Conservation (phyloP, 164 flowering plant species). For the Houttuynia cordata region DNA sequence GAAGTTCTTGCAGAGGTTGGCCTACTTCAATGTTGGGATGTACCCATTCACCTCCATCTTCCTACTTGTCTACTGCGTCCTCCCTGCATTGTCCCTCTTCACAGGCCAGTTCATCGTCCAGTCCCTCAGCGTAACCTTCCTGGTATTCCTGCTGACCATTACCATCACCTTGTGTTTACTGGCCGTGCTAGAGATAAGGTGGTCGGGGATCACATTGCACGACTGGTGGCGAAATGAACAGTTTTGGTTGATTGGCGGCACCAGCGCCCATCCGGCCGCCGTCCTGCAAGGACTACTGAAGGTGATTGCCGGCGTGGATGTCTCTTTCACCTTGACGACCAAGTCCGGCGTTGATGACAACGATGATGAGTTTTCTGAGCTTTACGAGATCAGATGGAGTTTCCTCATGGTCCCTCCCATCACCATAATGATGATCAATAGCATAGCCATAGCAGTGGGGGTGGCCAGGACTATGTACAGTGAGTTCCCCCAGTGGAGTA, state of each 20-base stretch:
- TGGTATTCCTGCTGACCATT: conserved; percentile 45
- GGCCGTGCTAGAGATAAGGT: conserved; percentile 67
- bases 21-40: conserved; percentile 76
- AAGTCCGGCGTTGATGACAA: conserved; percentile 70
- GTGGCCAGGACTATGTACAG: conserved; percentile 74
- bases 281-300: conserved; percentile 78
- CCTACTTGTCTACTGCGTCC: conserved; percentile 65
- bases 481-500: conserved; percentile 80
- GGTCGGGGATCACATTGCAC: conserved; percentile 83
- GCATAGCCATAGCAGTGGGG: conserved; percentile 68
- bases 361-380: conserved; percentile 81
- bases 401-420: conserved; percentile 75
- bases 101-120: conserved; percentile 86
- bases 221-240: conserved; percentile 99
- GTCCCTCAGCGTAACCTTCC: conserved; percentile 51
- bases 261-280: conserved; percentile 91
- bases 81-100: conserved; percentile 82
- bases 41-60: conserved; percentile 89
- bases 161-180: conserved; percentile 67
- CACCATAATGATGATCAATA: conserved; percentile 71
- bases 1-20: conserved; percentile 77
- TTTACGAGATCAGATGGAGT: conserved; percentile 70
- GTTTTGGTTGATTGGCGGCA: conserved; percentile 92
- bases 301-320: conserved; percentile 81
- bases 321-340: conserved; percentile 84